A percentile compares a stretch with the other conserved stretches of the same genome.
phyloP scores from a whole-genome alignment of 2,329 filamentous ascomycete genomes.

The Aureobasidium sp. region DNA sequence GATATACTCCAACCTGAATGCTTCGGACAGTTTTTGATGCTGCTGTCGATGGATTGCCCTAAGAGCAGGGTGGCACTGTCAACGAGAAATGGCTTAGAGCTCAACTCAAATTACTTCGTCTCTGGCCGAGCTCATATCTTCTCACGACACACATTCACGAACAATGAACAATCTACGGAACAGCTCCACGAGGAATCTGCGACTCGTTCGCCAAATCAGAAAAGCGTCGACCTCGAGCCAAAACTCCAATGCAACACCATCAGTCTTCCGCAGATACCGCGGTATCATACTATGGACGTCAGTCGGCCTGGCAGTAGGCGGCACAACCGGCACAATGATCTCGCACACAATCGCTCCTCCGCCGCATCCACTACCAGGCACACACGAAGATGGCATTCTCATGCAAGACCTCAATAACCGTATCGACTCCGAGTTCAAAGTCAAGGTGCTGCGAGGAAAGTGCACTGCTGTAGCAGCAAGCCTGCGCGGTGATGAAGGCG shows the following conservation, averaged over 20 bases:
- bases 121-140: neutral
- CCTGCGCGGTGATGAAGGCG: conserved; percentile 12
- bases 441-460: conserved; percentile 39
- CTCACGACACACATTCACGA: neutral
- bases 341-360: conserved; percentile 38
- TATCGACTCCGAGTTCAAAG: conserved; percentile 40
- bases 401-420: conserved; percentile 33
- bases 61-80: neutral
- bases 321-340: conserved; percentile 30
- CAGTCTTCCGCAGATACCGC: conserved; percentile 16
- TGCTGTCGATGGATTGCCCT: neutral
- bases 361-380: conserved; percentile 31
- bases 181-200: neutral
- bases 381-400: conserved; percentile 34
- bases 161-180: conserved; percentile 3
- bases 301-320: conserved; percentile 36
- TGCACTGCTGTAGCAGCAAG: conserved; percentile 24
- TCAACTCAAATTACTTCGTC: neutral
- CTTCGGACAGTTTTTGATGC: neutral
- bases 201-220: neutral
- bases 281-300: conserved; percentile 19
- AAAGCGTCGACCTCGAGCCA: neutral
- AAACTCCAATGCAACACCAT: neutral
- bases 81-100: too few relatives aligned
- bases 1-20: neutral